Evolutionary conservation across 75 land plant genomes (phyloP), one percentile per base, ranked within the genome.

Genomic region (Ceratopteris richardii): DNA sequence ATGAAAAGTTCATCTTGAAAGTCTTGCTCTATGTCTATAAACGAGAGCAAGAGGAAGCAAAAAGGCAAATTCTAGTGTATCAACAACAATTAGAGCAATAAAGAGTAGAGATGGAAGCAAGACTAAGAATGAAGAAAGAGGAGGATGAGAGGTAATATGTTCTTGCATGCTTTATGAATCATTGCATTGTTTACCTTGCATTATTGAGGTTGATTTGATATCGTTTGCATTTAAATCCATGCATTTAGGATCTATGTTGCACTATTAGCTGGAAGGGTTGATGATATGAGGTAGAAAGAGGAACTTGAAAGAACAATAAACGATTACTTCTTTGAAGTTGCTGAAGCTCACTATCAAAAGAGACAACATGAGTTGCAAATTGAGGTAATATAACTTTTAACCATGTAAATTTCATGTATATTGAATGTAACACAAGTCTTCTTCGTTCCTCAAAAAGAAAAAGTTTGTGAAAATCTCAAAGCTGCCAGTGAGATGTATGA

Each of bases 401-500:
- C n/a, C n/a, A n/a, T n/a, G n/a, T n/a, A n/a, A n/a, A n/a, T n/a
- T n/a, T n/a, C n/a, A n/a, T 48, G 9, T 6, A 13, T 48, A 17
- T 14, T 13, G 51, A 21, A 19, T 48, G 9, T 48, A 21, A 11
- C 4, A 48, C 19, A 14, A 13, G 20, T 48, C n/a, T n/a, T n/a
- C n/a, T n/a, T n/a, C n/a, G n/a, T n/a, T n/a, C 2, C 48, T 24
- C 54, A 52, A 28, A 52, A 26, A 26, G 54, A 52, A 28, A 25
- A 52, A 23, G 54, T 52, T 23, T 28, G 54, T 21, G 54, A 52
- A 26, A 52, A 52, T 52, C 54, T 52, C 13, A 52, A 23, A 24
- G 54, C 54, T 52, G 54, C 54, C 14, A 52, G 54, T 52, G 54
- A 52, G 14, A 52, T 52, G 54, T 52, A 52, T 52, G 28, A 52